Conservation (phyloP, 2,329 filamentous ascomycete species). For the Periconia sp. region DNA sequence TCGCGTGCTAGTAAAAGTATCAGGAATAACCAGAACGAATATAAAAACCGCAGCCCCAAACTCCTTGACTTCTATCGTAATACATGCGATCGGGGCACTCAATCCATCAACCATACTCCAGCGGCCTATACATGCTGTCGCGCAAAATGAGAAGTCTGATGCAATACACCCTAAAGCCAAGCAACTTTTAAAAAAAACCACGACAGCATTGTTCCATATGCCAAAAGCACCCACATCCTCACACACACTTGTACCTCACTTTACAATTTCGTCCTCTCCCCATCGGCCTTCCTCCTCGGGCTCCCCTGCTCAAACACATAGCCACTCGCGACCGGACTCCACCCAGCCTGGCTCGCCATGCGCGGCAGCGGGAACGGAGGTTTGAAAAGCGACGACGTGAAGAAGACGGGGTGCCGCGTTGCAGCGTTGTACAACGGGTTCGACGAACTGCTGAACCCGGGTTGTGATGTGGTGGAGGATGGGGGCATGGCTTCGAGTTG, state of each 20-base stretch:
- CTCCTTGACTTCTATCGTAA: too few species aligned
- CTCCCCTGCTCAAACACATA: conserved; percentile 41
- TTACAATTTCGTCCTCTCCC: conserved; percentile 33
- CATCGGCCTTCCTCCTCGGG: conserved; percentile 5
- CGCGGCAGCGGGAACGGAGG: conserved; percentile 51
- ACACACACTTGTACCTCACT: not conserved
- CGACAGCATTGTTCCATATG: too few species aligned
- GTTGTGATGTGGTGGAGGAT: conserved; percentile 18
- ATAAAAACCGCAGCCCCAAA: too few species aligned
- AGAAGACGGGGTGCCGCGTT: conserved; percentile 73
- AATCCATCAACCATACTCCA: too few species aligned
- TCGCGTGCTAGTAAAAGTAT: too few species aligned
- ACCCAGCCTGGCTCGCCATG: conserved; percentile 31
- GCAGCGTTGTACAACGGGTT: conserved; percentile 56
- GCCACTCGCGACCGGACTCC: conserved; percentile 49
- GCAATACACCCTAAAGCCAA: too few species aligned
- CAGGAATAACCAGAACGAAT: too few species aligned
- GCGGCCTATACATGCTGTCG: too few species aligned
- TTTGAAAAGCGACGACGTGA: conserved; percentile 64
- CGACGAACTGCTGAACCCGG: conserved; percentile 12
- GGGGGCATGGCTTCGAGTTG: conserved; percentile 56
- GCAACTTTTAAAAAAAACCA: too few species aligned
- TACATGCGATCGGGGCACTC: too few species aligned
- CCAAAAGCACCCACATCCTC: too few species aligned
- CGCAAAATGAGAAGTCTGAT: too few species aligned